Base-by-base conservation (phyloP, 139 green algal species). In the Gonium pectorale region DNA sequence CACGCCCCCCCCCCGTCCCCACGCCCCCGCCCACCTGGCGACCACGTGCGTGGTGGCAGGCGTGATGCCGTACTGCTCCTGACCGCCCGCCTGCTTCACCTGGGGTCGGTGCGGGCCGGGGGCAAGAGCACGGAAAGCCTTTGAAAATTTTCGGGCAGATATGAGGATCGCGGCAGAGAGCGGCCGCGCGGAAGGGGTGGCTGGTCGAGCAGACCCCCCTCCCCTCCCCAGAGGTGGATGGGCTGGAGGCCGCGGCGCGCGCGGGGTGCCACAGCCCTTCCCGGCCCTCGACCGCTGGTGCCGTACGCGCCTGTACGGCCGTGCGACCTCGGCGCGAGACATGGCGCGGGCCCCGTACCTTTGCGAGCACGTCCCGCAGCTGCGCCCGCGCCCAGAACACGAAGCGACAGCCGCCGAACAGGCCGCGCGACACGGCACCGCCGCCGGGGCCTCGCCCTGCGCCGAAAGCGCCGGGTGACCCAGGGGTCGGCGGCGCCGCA, bases 31-130 rank as follows among this genome's bases (percentile, higher is more conserved):
- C 1, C 31, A 73, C 77, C 60, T 64, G 15, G 60, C 77, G 2
- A 83, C 31, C 19, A 83, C 77, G 43, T 83, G 77, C 7, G 77
- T 83, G 40, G 77, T 83, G 29, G 13, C 29, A 6, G n/a, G 29
- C 3, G 43, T 31, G 9, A 83, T n/a, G 33, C 60, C 64, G 60
- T 69, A 67, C 35, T 83, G 60, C 62, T 83, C 77, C 49, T 35
- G 27, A 2, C 43, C 77, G 43, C 77, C 77, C 19, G 60, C 60
- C 40, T 38, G 49, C 77, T 83, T 83, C 22, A 73, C 77, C 77
- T 83, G 77, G 2, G 21, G 38, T 1, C 22, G 41, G 33, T 27
- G 17, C 13, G 40, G 31, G 49, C 22, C 5, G 7, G 49, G 4
- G 40, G 31, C 7, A 51, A 29, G 17, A 41, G 33, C 56, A 64